Evolutionary conservation across 495 filamentous ascomycete genomes (phyloP).

Genomic region (Elasticomyces elasticus): DNA sequence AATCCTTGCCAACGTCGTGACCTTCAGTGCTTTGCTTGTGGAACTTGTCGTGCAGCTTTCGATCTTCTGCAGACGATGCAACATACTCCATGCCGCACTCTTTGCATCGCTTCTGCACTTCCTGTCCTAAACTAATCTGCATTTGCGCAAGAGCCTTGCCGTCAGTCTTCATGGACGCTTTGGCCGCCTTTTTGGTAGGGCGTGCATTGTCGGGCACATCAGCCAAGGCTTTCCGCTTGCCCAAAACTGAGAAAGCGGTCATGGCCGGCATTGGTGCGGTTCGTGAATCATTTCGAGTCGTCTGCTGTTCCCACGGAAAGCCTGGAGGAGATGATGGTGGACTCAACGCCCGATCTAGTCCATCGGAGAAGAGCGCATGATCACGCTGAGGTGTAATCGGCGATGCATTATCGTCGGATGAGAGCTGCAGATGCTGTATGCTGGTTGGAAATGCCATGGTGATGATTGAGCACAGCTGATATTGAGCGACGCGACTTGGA

Average conservation of each 20-base stretch:
- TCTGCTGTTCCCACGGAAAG: constrained; percentile 21
- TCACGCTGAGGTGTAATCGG: constrained; percentile 8
- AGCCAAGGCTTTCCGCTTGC: constrained; percentile 15
- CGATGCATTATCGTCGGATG: constrained; percentile 4
- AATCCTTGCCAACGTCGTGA: constrained; percentile 50
- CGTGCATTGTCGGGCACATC: constrained; percentile 6
- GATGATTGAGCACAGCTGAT: neutral
- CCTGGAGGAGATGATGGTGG: constrained; percentile 21
- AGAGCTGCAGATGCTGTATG: neutral
- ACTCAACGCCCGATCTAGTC: constrained; percentile 7
- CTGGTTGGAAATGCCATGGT: neutral
- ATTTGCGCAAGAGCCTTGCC: constrained; percentile 37
- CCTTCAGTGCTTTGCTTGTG: constrained; percentile 58
- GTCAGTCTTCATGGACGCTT: neutral
- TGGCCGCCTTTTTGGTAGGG: constrained; percentile 10
- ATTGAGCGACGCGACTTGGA: constrained; percentile 1
- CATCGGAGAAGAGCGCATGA: constrained; percentile 17
- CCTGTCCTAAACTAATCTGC: constrained; percentile 55
- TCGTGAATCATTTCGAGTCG: neutral
- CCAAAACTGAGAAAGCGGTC: constrained; percentile 18
- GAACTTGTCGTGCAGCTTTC: constrained; percentile 54
- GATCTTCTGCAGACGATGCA: constrained; percentile 54
- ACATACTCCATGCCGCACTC: constrained; percentile 65
- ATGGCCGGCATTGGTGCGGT: neutral
- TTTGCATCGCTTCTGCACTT: constrained; percentile 50